These are phyloP conservation scores for Speleostelium caveatum DNA, from an alignment of 78 protist species.

Conservation along the genomic window DNA sequence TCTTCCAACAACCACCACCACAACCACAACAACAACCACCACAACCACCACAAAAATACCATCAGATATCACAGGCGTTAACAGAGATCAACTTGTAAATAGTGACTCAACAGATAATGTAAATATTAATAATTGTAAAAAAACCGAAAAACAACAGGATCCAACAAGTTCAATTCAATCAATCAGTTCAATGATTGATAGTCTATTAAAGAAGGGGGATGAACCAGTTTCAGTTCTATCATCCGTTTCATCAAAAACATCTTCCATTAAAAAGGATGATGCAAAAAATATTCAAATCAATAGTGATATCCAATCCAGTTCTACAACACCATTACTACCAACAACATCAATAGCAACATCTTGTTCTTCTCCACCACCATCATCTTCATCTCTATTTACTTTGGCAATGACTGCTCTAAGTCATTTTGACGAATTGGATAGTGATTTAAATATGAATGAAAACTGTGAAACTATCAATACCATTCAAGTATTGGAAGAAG, in stretches of 20 bases:
- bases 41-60: too few relatives aligned
- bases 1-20: neutral
- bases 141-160: slow-evolving; percentile 1
- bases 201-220: neutral
- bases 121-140: neutral
- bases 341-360: neutral
- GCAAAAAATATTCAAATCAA: too few relatives aligned
- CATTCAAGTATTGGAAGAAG: neutral
- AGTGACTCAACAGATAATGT: neutral
- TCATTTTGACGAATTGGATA: slow-evolving; percentile 19
- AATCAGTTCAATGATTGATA: slow-evolving; percentile 53
- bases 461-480: neutral
- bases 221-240: neutral
- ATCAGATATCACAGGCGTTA: neutral
- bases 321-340: neutral
- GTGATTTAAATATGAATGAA: too few relatives aligned
- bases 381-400: slow-evolving; percentile 26
- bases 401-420: slow-evolving; percentile 56
- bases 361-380: neutral
- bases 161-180: slow-evolving; percentile 29
- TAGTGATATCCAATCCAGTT: neutral
- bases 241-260: neutral
- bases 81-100: neutral
- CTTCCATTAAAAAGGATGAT: neutral
- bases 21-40: neutral